These are phyloP conservation scores for Mucor irregularis DNA, from an alignment of 371 early-diverging fungal species.

Conservation along the genomic window DNA sequence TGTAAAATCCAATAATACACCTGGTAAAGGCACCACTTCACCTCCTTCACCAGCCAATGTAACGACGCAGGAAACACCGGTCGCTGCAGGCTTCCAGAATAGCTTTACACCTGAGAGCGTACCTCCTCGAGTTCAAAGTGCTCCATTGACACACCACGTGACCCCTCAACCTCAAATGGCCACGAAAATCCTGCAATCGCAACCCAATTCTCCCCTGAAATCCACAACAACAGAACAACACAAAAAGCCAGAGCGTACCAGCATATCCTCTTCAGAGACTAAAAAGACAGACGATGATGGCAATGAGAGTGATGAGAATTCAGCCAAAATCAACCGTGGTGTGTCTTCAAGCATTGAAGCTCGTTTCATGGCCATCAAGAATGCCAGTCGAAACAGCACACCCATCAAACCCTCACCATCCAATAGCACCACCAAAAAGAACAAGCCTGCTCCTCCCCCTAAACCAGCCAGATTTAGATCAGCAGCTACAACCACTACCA, in stretches of 20 bases:
- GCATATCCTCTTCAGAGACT: not conserved
- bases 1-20: too few relatives aligned
- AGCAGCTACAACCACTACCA: slow-evolving; percentile 2
- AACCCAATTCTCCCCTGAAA: slow-evolving; percentile 3
- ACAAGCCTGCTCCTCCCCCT: slow-evolving; percentile 41
- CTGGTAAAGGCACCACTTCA: not conserved
- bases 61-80: too few relatives aligned
- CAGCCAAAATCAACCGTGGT: slow-evolving; percentile 9
- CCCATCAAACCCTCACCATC: not conserved
- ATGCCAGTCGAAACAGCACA: slow-evolving; percentile 9
- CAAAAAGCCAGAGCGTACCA: not conserved
- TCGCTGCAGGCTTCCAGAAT: slow-evolving; percentile 1
- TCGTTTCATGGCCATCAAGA: slow-evolving; percentile 30
- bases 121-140: slow-evolving; percentile 19
- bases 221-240: not conserved
- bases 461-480: slow-evolving; percentile 49
- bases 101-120: not conserved
- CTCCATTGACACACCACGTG: slow-evolving; percentile 11
- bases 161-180: slow-evolving; percentile 13
- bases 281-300: not conserved
- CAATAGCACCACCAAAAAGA: slow-evolving; percentile 2
- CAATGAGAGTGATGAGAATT: not conserved
- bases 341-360: slow-evolving; percentile 41
- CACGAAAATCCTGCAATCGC: slow-evolving; percentile 11
- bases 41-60: not conserved